A percentile compares a stretch with the other conserved stretches of the same genome.
These are phyloP conservation scores for Globisporangium ultimum DNA, from an alignment of 352 stramenopile species.

Conservation along the genomic window DNA sequence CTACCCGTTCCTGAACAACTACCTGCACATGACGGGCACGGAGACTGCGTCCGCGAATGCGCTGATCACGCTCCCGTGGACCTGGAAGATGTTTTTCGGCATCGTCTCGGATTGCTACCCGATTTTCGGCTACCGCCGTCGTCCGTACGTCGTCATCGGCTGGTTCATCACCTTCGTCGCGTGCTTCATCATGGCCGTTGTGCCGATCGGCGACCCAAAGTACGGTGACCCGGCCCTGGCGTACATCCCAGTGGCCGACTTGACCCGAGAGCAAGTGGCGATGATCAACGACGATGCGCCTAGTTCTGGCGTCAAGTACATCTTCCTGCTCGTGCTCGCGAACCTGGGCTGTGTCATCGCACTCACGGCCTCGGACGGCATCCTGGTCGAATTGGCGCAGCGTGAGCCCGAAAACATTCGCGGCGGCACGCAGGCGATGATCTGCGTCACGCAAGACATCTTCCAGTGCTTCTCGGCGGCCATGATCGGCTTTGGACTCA, in stretches of 20 bases:
- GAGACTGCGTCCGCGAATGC: conserved; percentile 34
- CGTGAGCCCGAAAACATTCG: conserved; percentile 47
- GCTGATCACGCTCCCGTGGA: conserved; percentile 69
- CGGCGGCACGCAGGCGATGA: conserved; percentile 55
- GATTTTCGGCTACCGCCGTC: conserved; percentile 77
- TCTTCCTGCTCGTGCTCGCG: conserved; percentile 52
- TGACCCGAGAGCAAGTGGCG: conserved; percentile 40
- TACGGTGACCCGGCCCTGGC: conserved; percentile 41
- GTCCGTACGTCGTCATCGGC: conserved; percentile 81
- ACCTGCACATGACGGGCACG: conserved; percentile 44
- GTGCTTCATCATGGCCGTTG: conserved; percentile 32
- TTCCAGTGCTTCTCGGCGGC: conserved; percentile 39
- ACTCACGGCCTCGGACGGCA: conserved; percentile 41
- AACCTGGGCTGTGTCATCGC: conserved; percentile 56
- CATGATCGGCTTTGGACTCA: conserved; percentile 58
- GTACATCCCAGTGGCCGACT: conserved; percentile 18
- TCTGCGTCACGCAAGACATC: conserved; percentile 34
- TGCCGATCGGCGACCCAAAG: conserved; percentile 44
- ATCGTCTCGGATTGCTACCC: conserved; percentile 84
- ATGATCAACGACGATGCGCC: conserved; percentile 46
- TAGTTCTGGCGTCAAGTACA: conserved; percentile 37
- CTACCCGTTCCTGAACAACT: conserved; percentile 55
- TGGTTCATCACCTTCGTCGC: conserved; percentile 37
- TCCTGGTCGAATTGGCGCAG: conserved; percentile 57
- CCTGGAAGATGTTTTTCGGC: conserved; percentile 81